A percentile compares a stretch with the other conserved stretches of the same genome.
Conservation (phyloP, 2,329 filamentous ascomycete genomes). For the Bimuria novae-zelandiae region DNA sequence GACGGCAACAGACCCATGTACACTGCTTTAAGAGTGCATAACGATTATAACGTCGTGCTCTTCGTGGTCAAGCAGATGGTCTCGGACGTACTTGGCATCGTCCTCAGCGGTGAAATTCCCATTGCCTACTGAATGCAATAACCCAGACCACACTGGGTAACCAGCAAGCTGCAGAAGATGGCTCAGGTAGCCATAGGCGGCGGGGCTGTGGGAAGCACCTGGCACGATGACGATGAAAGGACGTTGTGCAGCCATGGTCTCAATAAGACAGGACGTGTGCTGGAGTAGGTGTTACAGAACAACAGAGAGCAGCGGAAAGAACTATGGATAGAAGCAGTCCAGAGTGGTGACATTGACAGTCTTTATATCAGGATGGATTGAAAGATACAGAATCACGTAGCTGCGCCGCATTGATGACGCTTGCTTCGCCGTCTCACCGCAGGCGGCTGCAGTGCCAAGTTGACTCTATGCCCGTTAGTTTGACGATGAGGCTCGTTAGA, state of each 20-base stretch:
- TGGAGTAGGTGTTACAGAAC: no score
- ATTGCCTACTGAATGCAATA: conserved; percentile 27
- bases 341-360: no score
- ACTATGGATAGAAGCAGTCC: no score
- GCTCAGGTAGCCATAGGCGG: conserved; percentile 29
- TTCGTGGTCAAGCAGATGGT: conserved; percentile 23
- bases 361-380: no score
- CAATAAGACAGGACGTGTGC: no score
- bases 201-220: conserved; percentile 38
- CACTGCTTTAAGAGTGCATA: conserved; percentile 24
- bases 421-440: no score
- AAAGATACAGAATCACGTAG: no score
- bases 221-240: conserved; percentile 41
- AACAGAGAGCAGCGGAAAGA: no score
- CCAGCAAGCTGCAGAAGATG: conserved; percentile 28
- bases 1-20: conserved; percentile 19
- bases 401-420: no score
- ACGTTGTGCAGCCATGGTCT: conserved; percentile 19
- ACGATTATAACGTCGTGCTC: conserved; percentile 22
- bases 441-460: no score
- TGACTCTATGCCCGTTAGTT: no score
- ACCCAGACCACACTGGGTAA: conserved; percentile 26
- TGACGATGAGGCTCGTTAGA: no score
- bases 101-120: conserved; percentile 15
- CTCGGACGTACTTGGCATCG: conserved; percentile 15